Base-by-base conservation (phyloP, 805 yeast species). In the Priceomyces fermenticarens region DNA sequence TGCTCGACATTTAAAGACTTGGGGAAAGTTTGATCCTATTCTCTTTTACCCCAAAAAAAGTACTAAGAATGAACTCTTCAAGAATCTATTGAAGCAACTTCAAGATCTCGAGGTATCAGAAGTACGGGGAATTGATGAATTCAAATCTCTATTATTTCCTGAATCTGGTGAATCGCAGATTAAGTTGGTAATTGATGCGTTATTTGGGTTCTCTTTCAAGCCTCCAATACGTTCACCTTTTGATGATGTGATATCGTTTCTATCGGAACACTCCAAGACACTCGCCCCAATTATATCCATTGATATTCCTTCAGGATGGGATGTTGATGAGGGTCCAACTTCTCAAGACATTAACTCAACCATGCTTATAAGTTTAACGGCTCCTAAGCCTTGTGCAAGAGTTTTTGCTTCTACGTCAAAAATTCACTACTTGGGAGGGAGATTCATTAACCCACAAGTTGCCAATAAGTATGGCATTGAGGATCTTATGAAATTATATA, bases 221-320 rank as follows among this genome's bases (percentile, higher is more conserved):
- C 95, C 97, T 1, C 96, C 96, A 0, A 73, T 91, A 37, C 71
- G 97, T 41, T 76, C 75, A 28, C 96, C 97, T 1, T 91, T 85
- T 57, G 78, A 75, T 32, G 71, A 65, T 6, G 49, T 68, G 35
- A 54, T 70, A 27, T 30, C 38, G 7, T 58, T 38, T 36, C 48
- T 69, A 42, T 31, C 53, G 9, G 43, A 51, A 49, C 48, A 54
- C 35, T 11, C 75, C 73, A 7, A 65, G 75, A 40, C 53, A 52
- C n/a, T 71, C 53, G 51, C 79, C 2, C 91, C 90, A 1, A 77
- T 89, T 2, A 75, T 87, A 0, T 78, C 95, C 0, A 86, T 93
- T 2, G 99, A 93, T 60, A 79, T 91, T 35, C 99, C 99, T 0
- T 85, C 96, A 2, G 96, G 97, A 0, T 93, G 99, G 99, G 91